These are phyloP conservation scores for Rhodosorus marinus DNA, from an alignment of 23 red algal species.

Conservation along the genomic window DNA sequence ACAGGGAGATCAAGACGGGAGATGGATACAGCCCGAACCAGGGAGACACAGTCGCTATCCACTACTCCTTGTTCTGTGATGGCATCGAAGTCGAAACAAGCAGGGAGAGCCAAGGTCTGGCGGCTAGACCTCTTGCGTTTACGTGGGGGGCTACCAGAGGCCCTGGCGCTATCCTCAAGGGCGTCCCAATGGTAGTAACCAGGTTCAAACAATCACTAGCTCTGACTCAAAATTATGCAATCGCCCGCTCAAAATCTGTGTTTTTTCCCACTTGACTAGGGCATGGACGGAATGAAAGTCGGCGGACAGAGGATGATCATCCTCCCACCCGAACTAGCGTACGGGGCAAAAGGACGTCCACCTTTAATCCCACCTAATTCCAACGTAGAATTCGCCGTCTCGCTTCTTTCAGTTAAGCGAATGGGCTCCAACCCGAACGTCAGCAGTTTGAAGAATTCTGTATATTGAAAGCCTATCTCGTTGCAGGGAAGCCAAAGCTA, in stretches of 20 bases:
- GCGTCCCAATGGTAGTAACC: constrained; percentile 9
- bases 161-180: constrained; percentile 25
- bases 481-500: too few species aligned
- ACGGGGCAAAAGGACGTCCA: constrained; percentile 22
- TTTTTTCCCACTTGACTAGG: background rate
- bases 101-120: constrained; percentile 56
- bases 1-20: constrained; percentile 45
- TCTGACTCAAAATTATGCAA: too few species aligned
- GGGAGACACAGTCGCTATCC: constrained; percentile 61
- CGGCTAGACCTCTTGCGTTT: constrained; percentile 46
- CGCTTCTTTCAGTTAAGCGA: background rate
- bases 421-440: background rate
- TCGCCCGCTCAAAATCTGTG: background rate
- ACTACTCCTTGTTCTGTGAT: constrained; percentile 46
- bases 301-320: constrained; percentile 57
- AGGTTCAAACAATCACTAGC: too few species aligned
- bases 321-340: constrained; percentile 50
- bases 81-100: constrained; percentile 55
- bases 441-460: too few species aligned
- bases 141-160: constrained; percentile 42
- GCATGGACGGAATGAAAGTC: constrained; percentile 78
- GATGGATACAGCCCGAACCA: constrained; percentile 25
- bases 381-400: constrained; percentile 6
- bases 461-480: too few species aligned
- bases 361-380: constrained; percentile 54